Evolutionary conservation across 371 early-diverging fungal species (phyloP).

Genomic region (Zopfochytrium polystomum): DNA sequence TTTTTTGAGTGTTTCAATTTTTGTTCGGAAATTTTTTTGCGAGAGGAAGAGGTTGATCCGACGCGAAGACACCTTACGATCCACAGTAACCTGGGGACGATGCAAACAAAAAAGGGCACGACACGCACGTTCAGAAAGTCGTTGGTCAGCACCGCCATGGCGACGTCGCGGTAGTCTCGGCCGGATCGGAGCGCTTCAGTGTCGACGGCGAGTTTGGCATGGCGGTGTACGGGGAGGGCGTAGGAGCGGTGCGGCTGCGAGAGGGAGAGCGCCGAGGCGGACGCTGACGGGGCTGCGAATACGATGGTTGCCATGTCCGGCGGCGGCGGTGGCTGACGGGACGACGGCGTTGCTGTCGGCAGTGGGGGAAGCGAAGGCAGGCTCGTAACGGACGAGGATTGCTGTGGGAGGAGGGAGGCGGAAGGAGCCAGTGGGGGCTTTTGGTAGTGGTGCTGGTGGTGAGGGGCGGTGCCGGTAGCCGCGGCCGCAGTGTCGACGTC

Average conservation of each 20-base stretch:
- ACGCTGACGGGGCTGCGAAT: background rate
- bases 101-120: background rate
- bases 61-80: no score
- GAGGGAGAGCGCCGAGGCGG: background rate
- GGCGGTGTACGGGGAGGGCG: background rate
- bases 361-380: background rate
- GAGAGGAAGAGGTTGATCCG: no score
- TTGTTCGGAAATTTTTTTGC: no score
- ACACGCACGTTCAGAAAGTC: background rate
- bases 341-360: background rate
- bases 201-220: background rate
- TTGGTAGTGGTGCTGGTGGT: background rate
- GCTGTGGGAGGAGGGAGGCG: background rate
- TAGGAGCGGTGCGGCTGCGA: background rate
- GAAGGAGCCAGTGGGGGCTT: no score
- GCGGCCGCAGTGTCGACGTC: background rate
- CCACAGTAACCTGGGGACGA: no score
- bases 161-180: background rate
- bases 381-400: background rate
- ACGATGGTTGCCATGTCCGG: background rate
- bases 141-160: constrained; percentile 1
- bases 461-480: background rate
- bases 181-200: background rate
- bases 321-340: background rate
- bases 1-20: no score